These are phyloP conservation scores for Solanum appendiculatum DNA, from an alignment of 257 asterid genomes.

Conservation along the genomic window DNA sequence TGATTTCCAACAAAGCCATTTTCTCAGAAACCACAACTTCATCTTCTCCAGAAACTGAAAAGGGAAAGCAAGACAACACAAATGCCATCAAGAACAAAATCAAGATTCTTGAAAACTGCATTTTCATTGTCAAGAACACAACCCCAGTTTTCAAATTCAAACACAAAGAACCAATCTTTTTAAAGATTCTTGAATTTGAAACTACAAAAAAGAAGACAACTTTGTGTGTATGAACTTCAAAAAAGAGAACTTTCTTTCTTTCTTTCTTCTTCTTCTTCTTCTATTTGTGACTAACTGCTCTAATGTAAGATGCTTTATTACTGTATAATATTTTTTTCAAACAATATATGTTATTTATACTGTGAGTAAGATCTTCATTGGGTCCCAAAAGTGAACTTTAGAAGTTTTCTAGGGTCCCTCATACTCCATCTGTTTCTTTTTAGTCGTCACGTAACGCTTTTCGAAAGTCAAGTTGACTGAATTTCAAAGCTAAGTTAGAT, in stretches of 20 bases:
- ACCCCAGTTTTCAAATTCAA: neutral
- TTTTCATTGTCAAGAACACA: neutral
- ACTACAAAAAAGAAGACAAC: neutral
- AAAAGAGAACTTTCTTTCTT: no score
- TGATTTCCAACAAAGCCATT: conserved; percentile 74
- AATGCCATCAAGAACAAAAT: conserved; percentile 29
- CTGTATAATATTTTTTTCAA: neutral
- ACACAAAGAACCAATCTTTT: neutral
- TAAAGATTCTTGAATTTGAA: neutral
- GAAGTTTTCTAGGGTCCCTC: neutral
- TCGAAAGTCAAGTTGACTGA: neutral
- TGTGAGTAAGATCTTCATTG: neutral
- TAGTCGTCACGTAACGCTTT: no score
- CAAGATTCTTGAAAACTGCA: neutral
- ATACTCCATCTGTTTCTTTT: no score
- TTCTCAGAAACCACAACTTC: conserved; percentile 34
- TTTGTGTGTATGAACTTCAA: neutral
- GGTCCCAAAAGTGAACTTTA: neutral
- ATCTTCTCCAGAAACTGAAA: conserved; percentile 26
- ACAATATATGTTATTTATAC: neutral
- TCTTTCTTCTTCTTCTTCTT: neutral
- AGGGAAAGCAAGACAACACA: conserved; percentile 24
- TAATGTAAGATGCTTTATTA: neutral
- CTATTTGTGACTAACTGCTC: neutral
- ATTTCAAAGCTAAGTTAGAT: no score